Conservation (phyloP, 139 green algal species). For the Tetradesmus obliquus region DNA sequence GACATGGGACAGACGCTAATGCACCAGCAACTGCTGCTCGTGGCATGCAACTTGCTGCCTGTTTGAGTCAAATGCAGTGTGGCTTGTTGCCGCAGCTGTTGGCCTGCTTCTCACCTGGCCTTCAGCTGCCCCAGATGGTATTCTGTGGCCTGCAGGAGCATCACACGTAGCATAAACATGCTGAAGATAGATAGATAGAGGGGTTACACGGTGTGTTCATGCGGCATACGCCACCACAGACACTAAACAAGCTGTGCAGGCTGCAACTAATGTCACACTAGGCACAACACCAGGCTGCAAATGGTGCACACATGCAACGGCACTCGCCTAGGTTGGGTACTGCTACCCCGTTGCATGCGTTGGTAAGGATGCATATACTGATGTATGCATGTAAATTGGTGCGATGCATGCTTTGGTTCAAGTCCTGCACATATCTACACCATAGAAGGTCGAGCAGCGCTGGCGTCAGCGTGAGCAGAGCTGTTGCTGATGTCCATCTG, state of each 20-base stretch:
- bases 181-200: background rate
- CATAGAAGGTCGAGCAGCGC: too few relatives aligned
- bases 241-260: too few relatives aligned
- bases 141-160: conserved; percentile 79
- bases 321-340: too few relatives aligned
- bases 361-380: too few relatives aligned
- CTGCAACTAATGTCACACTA: background rate
- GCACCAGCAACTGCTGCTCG: background rate
- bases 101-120: conserved; percentile 68
- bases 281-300: too few relatives aligned
- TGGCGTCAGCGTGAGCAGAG: too few relatives aligned
- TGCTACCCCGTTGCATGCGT: too few relatives aligned
- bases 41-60: background rate
- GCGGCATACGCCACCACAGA: background rate
- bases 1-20: background rate
- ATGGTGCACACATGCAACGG: too few relatives aligned
- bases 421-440: too few relatives aligned
- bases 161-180: background rate
- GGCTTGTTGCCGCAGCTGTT: background rate
- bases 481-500: background rate
- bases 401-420: too few relatives aligned
- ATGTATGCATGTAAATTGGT: too few relatives aligned
- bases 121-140: conserved; percentile 98
- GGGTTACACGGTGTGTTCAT: background rate
- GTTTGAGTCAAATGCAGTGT: background rate